Conservation (phyloP, 2,329 filamentous ascomycete species). For the Colletotrichum plurivorum region DNA sequence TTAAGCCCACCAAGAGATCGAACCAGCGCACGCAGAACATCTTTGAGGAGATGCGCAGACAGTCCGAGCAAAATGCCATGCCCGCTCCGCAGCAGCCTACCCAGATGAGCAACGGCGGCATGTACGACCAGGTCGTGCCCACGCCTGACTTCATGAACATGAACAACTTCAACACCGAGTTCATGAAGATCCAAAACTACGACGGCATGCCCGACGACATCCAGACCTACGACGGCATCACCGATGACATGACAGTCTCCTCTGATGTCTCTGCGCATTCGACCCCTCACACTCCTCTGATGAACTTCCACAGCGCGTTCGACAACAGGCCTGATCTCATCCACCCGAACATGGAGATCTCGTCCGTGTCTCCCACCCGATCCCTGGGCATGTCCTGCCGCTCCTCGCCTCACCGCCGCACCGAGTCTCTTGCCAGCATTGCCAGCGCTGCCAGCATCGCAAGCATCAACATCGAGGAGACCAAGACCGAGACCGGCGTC, state of each 20-base stretch:
- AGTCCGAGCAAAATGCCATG: constrained; percentile 63
- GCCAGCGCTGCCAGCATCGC: constrained; percentile 72
- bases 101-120: constrained; percentile 48
- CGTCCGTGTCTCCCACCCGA: constrained; percentile 44
- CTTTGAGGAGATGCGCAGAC: constrained; percentile 72
- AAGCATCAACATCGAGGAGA: constrained; percentile 75
- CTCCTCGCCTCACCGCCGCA: constrained; percentile 64
- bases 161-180: constrained; percentile 62
- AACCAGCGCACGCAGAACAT: constrained; percentile 64
- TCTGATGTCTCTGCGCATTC: constrained; percentile 66
- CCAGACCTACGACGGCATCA: constrained; percentile 50
- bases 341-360: constrained; percentile 38
- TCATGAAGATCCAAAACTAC: constrained; percentile 56
- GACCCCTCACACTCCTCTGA: constrained; percentile 66
- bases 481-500: constrained; percentile 84
- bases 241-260: constrained; percentile 56
- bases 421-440: constrained; percentile 72
- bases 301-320: constrained; percentile 60
- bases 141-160: constrained; percentile 70
- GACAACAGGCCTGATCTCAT: constrained; percentile 60
- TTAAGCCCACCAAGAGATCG: constrained; percentile 67
- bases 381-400: constrained; percentile 47
- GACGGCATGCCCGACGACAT: constrained; percentile 52
- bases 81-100: constrained; percentile 46
- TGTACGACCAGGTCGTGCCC: constrained; percentile 67